Base-by-base conservation (phyloP, 2,329 filamentous ascomycete species). In the Aspergillus oerlinghausenensis region DNA sequence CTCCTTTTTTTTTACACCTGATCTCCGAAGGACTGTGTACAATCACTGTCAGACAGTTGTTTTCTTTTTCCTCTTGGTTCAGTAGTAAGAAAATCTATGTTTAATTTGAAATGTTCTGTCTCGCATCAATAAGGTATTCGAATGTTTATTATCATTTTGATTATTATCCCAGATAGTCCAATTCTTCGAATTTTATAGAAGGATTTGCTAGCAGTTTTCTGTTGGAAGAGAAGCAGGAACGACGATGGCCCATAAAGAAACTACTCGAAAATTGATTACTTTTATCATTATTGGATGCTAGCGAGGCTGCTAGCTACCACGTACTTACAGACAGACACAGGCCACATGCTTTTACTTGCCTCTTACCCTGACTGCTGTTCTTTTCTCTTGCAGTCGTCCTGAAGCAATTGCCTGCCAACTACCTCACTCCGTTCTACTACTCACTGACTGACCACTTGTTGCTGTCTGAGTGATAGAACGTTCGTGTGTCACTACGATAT, bases 141-240 rank as follows among this genome's bases (percentile, higher is more conserved):
- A 17, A 59, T 63, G 57, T 63, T 63, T 63, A 43, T 63, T 63
- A 43, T 59, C 21, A 17, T 50, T 40, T 9, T 29, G 28, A 28
- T 52, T 54, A 45, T 52, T 25, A 14, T 23, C 42, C 42, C 21
- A 19, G 42, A 45, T 45, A 45, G 42, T 23, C 23, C 42, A 11
- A 23, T 45, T 6, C 42, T 23, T 45, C 19, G 21, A 11, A 23
- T 45, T 45, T 19, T 45, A 43, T 43, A 43, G 19, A 43, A 21
- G n/a, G n/a, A 43, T 43, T 43, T 43, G 40, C 21, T 43, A n/a
- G 40, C 40, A 43, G n/a, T 19, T 19, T 43, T 43, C 40, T 43
- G 40, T 43, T 43, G 40, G 32, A 38, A 38, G 32, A n/a, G 14
- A 17, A 38, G 32, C 32, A 38, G 32, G 32, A 38, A 38, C 14